Evolutionary conservation across 2,329 filamentous ascomycete species (phyloP).

Genomic region (Aspergillus unguis): DNA sequence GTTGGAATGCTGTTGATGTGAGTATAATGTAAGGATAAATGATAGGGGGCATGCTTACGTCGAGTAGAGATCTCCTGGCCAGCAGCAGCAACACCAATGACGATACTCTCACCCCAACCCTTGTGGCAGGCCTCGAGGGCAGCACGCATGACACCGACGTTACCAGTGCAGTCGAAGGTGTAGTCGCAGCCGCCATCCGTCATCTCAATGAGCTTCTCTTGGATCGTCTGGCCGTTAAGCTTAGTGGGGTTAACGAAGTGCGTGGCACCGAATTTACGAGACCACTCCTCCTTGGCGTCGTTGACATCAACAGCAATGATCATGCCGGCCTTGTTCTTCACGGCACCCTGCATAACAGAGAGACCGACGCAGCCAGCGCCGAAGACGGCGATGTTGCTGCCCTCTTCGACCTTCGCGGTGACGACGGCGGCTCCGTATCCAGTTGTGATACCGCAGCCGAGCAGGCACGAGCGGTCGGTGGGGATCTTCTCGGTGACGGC

Average conservation of each 20-base stretch:
- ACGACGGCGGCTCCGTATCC: slow-evolving; percentile 94
- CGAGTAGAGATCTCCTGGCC: slow-evolving; percentile 93
- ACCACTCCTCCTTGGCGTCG: slow-evolving; percentile 85
- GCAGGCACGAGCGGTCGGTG: slow-evolving; percentile 92
- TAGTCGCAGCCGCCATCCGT: slow-evolving; percentile 98
- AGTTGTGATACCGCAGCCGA: slow-evolving; percentile 97
- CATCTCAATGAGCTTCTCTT: slow-evolving; percentile 93
- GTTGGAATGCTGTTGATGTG: slow-evolving; percentile 74
- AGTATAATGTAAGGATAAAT: slow-evolving; percentile 27
- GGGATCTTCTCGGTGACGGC: slow-evolving; percentile 85
- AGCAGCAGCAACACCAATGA: slow-evolving; percentile 95
- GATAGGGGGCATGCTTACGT: slow-evolving; percentile 57
- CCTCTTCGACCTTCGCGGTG: slow-evolving; percentile 87
- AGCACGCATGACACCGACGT: slow-evolving; percentile 91
- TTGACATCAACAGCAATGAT: slow-evolving; percentile 74
- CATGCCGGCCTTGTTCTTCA: slow-evolving; percentile 69
- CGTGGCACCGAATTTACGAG: slow-evolving; percentile 90
- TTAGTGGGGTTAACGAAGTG: slow-evolving; percentile 93
- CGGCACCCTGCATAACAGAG: slow-evolving; percentile 89
- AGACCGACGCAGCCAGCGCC: slow-evolving; percentile 95
- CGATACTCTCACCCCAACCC: slow-evolving; percentile 96
- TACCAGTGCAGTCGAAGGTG: slow-evolving; percentile 98
- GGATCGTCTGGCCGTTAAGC: slow-evolving; percentile 70
- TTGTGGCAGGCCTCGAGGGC: slow-evolving; percentile 98
- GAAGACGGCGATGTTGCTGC: slow-evolving; percentile 86